Base-by-base conservation (phyloP, 2,329 filamentous ascomycete species). In the Bipolaris zeicola region DNA sequence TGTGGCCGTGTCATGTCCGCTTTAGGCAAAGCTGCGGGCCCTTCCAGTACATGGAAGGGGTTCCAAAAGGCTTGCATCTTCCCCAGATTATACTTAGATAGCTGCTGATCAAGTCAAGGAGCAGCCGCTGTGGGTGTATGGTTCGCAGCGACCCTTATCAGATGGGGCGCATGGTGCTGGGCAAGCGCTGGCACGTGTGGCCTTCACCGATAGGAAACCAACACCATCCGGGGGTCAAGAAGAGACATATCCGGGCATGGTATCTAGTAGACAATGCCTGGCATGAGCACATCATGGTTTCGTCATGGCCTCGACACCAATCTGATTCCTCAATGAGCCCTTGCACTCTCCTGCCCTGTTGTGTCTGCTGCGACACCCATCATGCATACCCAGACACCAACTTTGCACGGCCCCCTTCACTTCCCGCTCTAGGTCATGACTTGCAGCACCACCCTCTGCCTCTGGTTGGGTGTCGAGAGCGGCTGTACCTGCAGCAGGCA, bases 401-500 rank as follows among this genome's bases (percentile, higher is more conserved):
- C 39, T 45, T 52, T 45, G 55, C 60, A 58, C 50, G 58, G 48
- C 36, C 54, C 54, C 54, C 49, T 43, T 42, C 53, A 46, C 42
- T 52, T 42, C 52, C 26, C 46, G 47, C 36, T 42, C 52, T 46
- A 36, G 42, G 18, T 50, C 44, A 65, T 65, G 61, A 63, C 56
- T 57, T 63, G 64, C 64, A 65, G 64, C 64, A 65, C 57, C 22
- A 24, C 51, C 31, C 47, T 44, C 46, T 55, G 43, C 46, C 20
- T 54, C 50, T 61, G 64, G 64, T 61, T 60, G 53, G 61, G 61
- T 63, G 60, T 61, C 58, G 33, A 62, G 45, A 52, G 60, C 63
- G 62, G 52, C 57, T 66, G 71, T 72, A 70, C 71, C 71, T 75
- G 72, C 72, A 74, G 67, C 45, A 65, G 59, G 53, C 58, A 55